Evolutionary conservation across 306 rosid species (phyloP).

Genomic region (Fagus sylvatica): DNA sequence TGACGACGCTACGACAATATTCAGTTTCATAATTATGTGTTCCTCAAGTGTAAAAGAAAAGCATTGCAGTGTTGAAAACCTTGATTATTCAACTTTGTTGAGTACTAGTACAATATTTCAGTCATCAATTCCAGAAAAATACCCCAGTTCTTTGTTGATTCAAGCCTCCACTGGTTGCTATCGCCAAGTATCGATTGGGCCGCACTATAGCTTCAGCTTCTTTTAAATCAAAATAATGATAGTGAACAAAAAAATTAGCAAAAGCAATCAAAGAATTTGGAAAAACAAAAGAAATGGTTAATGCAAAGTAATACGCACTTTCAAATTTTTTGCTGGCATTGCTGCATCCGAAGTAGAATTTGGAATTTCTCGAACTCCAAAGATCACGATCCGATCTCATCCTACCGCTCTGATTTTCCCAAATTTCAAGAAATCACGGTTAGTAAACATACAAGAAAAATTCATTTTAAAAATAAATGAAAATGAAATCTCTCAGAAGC

Average conservation of each 20-base stretch:
- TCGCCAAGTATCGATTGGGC: slow-evolving; percentile 69
- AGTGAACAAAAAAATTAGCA: slow-evolving; percentile 15
- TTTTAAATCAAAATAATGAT: slow-evolving; percentile 21
- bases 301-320: slow-evolving; percentile 52
- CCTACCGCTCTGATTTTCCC: slow-evolving; percentile 45
- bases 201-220: slow-evolving; percentile 59
- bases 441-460: slow-evolving; percentile 31
- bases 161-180: slow-evolving; percentile 98
- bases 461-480: neutral
- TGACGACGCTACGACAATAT: neutral
- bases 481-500: neutral
- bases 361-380: slow-evolving; percentile 75
- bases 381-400: slow-evolving; percentile 61
- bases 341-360: slow-evolving; percentile 75
- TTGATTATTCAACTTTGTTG: neutral
- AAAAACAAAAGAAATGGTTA: slow-evolving; percentile 14
- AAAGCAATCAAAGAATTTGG: slow-evolving; percentile 11
- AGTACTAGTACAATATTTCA: neutral
- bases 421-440: slow-evolving; percentile 24
- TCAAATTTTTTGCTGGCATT: slow-evolving; percentile 73
- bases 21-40: neutral
- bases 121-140: slow-evolving; percentile 26
- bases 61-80: neutral
- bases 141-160: slow-evolving; percentile 99
- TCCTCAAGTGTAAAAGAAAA: neutral